Percentiles rank a stretch among this genome's conserved stretches.
These are phyloP conservation scores for Saccharomyces hybrid DNA, from an alignment of 1,139 yeast genomes.

Conservation along the genomic window DNA sequence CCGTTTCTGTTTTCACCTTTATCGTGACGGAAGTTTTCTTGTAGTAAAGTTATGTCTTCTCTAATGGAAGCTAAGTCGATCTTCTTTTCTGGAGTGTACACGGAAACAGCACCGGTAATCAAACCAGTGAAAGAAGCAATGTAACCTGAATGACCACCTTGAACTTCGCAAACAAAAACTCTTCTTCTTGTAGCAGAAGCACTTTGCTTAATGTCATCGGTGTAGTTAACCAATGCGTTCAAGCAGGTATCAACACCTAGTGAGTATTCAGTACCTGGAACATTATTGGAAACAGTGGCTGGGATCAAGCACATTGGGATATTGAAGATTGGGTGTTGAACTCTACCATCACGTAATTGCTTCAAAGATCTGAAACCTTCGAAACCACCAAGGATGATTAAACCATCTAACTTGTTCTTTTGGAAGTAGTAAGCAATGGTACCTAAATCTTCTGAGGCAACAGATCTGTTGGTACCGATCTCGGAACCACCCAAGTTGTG, in stretches of 20 bases:
- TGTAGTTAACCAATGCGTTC: slow-evolving; percentile 64
- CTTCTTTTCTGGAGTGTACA: slow-evolving; percentile 70
- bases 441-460: slow-evolving; percentile 66
- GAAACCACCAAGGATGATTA: slow-evolving; percentile 70
- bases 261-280: slow-evolving; percentile 78
- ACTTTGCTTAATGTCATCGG: slow-evolving; percentile 72
- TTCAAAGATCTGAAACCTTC: slow-evolving; percentile 69
- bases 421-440: slow-evolving; percentile 71
- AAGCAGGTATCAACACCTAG: slow-evolving; percentile 74
- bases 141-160: slow-evolving; percentile 79
- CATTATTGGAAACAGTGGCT: slow-evolving; percentile 77
- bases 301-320: slow-evolving; percentile 76
- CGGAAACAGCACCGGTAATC: slow-evolving; percentile 66
- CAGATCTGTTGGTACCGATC: slow-evolving; percentile 70
- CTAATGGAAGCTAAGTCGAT: slow-evolving; percentile 50
- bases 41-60: slow-evolving; percentile 53
- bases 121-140: slow-evolving; percentile 65
- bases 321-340: slow-evolving; percentile 59
- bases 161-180: slow-evolving; percentile 77
- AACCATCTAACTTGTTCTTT: slow-evolving; percentile 64
- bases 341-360: slow-evolving; percentile 57
- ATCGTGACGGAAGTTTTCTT: slow-evolving; percentile 50
- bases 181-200: slow-evolving; percentile 75
- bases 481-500: slow-evolving; percentile 72
- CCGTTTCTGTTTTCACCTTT: slow-evolving; percentile 66